Conservation (phyloP, 495 filamentous ascomycete species). For the Hypoxylon lienhwacheense region DNA sequence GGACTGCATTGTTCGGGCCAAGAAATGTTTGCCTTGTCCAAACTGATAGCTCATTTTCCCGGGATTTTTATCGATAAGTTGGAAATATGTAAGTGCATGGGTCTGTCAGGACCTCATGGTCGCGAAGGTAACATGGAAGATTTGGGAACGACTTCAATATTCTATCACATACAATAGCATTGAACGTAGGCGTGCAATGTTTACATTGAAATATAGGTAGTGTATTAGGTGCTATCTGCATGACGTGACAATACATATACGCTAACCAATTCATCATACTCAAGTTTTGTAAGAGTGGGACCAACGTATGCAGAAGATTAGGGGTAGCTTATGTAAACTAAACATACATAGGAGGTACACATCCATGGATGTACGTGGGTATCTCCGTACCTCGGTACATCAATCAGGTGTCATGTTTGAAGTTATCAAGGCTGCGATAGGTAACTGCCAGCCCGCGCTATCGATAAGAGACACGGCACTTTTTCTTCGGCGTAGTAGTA, state of each 20-base stretch:
- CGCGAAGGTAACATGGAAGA: no score
- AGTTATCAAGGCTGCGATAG: background rate
- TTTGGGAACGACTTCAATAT: background rate
- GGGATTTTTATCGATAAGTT: background rate
- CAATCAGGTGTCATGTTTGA: no score
- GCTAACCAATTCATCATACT: background rate
- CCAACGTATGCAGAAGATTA: background rate
- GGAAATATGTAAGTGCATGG: background rate
- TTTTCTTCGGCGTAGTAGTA: background rate
- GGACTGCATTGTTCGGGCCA: conserved; percentile 4
- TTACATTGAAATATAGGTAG: no score
- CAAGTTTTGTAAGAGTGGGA: background rate
- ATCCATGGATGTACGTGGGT: no score
- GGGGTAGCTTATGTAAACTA: no score
- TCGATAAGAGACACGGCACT: background rate
- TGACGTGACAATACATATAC: background rate
- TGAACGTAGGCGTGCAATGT: no score
- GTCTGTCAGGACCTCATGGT: no score
- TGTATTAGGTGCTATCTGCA: no score
- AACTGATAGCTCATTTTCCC: background rate
- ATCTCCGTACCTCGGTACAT: no score
- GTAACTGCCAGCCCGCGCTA: background rate
- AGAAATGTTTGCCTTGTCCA: background rate
- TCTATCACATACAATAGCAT: no score
- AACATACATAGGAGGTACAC: no score